phyloP scores from a whole-genome alignment of 2,329 filamentous ascomycete species.

The Chaetomium sp. region DNA sequence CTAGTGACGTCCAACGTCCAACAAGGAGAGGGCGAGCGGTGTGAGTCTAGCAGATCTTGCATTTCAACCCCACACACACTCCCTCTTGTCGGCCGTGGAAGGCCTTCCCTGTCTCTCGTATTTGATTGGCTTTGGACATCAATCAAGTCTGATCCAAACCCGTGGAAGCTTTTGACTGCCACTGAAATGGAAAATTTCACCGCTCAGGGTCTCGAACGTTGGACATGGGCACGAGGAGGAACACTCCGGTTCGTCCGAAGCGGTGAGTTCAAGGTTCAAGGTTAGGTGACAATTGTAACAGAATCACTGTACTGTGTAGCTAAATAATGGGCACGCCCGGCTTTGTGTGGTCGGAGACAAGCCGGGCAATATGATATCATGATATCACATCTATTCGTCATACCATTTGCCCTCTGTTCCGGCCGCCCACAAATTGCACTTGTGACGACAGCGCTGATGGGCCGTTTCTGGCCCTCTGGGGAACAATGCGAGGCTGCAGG shows the following conservation, averaged over 20 bases:
- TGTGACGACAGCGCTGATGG: not conserved
- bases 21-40: slow-evolving; percentile 22
- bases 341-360: not conserved
- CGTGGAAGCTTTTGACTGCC: slow-evolving; percentile 17
- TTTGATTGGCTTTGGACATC: slow-evolving; percentile 26
- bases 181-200: slow-evolving; percentile 23
- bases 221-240: not conserved
- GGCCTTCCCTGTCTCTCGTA: slow-evolving; percentile 13
- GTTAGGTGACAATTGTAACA: not conserved
- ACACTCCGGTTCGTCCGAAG: slow-evolving; percentile 16
- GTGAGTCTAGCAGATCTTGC: slow-evolving; percentile 25
- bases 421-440: not conserved
- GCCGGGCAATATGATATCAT: not conserved
- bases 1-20: slow-evolving; percentile 20
- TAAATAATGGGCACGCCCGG: not conserved
- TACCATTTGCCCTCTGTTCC: not conserved
- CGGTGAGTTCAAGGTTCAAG: slow-evolving; percentile 25
- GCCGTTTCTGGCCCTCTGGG: not conserved
- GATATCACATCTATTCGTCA: slow-evolving; percentile 12
- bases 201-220: slow-evolving; percentile 15
- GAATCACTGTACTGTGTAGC: not conserved
- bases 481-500: slow-evolving; percentile 18
- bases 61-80: slow-evolving; percentile 19
- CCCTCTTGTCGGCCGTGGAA: not conserved
- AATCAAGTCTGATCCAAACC: slow-evolving; percentile 20